Base-by-base conservation (phyloP, 805 yeast genomes). In the Helenozyma rhizophorensis region DNA sequence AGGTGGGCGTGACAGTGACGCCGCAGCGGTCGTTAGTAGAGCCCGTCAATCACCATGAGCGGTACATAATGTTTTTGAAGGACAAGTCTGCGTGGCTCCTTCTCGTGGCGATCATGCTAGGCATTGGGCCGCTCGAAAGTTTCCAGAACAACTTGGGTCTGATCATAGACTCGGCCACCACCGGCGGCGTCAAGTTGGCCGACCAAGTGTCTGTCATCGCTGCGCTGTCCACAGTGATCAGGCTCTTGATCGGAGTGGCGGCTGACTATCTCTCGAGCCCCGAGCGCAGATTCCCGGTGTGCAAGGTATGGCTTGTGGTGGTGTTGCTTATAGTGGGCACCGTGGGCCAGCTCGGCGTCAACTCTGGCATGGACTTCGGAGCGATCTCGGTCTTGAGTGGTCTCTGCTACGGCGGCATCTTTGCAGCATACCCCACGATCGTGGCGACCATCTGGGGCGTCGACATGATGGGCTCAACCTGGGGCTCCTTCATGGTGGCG, bases 401-500 rank as follows among this genome's bases (percentile, higher is more conserved):
- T 0, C 51, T 75, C 16, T 64, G 76, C 5, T 86, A 90, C 51
- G 96, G 97, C 21, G 85, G 89, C 0, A 53, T 85, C 4, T 90
- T 86, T 62, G 88, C 97, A 0, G 60, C 86, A 5, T 84, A 78
- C 47, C 97, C 98, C 3, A 83, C 95, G 0, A 69, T 88, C 10
- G 76, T 88, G 11, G 81, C 95, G 1, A 68, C 80, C 4, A 76
- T 84, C 3, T 93, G 96, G 88, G 97, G 97, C 0, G 72, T 83
- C 14, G 88, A 83, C 26, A 72, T 84, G 21, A 77, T 90, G 58
- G 97, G 97, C 0, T 83, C 95, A 2, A 83, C 90, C 2, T 90
- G 96, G 86, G 97, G 97, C 2, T 65, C 83, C 16, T 84, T 87
- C 54, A 81, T 87, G 73, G 70, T 84, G 22, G 93, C 94, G 0